Evolutionary conservation across 805 yeast species (phyloP).

Genomic region (Candida rishiriensis): DNA sequence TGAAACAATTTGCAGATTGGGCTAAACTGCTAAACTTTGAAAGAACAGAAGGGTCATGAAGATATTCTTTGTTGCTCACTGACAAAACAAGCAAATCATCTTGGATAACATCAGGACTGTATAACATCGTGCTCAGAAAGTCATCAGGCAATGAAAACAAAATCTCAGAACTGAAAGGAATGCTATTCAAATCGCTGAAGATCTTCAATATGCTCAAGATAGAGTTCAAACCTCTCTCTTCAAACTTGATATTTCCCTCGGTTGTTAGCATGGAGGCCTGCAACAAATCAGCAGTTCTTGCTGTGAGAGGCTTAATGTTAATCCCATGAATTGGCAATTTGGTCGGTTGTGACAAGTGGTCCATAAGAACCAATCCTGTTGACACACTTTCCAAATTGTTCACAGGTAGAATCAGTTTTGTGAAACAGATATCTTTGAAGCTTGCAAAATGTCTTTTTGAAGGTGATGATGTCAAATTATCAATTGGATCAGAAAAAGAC

Average conservation of each 20-base stretch:
- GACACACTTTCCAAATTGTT: conserved; percentile 27
- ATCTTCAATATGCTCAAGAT: conserved; percentile 29
- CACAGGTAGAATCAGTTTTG: conserved; percentile 22
- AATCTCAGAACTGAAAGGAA: conserved; percentile 30
- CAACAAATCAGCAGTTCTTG: conserved; percentile 64
- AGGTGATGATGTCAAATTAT: conserved; percentile 22
- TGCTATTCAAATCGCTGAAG: conserved; percentile 26
- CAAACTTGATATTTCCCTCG: conserved; percentile 10
- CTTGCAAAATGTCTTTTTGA: conserved; percentile 14
- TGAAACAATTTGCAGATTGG: conserved; percentile 7
- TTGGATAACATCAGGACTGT: conserved; percentile 12
- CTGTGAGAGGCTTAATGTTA: conserved; percentile 55
- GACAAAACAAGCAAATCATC: conserved; percentile 24
- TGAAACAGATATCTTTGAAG: conserved; percentile 16
- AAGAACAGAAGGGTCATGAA: conserved; percentile 8
- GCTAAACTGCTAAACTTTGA: conserved; percentile 11
- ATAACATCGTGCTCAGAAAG: conserved; percentile 18
- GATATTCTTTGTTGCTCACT: conserved; percentile 19
- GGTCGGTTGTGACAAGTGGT: conserved; percentile 21
- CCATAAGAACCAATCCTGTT: conserved; percentile 26
- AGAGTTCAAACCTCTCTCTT: conserved; percentile 34
- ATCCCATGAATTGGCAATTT: conserved; percentile 40
- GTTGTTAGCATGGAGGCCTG: conserved; percentile 49
- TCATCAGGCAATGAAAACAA: conserved; percentile 27
- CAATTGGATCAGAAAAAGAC: conserved; percentile 15